Conservation (phyloP, 805 yeast species). For the Wickerhamia fluorescens region DNA sequence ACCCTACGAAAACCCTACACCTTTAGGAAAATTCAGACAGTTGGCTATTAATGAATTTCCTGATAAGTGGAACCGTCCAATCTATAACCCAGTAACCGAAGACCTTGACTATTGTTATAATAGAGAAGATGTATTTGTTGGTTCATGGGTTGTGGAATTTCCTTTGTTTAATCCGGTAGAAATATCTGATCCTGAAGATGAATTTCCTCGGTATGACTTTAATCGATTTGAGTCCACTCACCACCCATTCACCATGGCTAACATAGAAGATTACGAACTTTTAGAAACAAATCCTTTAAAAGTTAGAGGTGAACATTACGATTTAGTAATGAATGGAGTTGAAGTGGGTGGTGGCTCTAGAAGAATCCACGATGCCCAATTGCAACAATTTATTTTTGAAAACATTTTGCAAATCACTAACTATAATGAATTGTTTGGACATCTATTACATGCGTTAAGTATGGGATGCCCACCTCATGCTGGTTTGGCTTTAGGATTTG, state of each 20-base stretch:
- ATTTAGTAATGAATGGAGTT: conserved; percentile 86
- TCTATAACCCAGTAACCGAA: conserved; percentile 7
- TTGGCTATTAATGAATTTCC: conserved; percentile 55
- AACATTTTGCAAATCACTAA: conserved; percentile 53
- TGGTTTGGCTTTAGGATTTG: conserved; percentile 93
- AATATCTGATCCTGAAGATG: conserved; percentile 12
- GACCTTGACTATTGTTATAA: no score
- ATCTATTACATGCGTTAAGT: conserved; percentile 69
- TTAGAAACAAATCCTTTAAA: conserved; percentile 49
- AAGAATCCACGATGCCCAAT: conserved; percentile 79
- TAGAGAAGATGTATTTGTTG: conserved; percentile 42
- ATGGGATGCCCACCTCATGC: conserved; percentile 99
- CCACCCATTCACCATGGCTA: conserved; percentile 96
- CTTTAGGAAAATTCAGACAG: conserved; percentile 82
- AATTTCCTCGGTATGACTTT: conserved; percentile 58
- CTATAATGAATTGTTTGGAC: conserved; percentile 70
- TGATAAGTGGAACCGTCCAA: conserved; percentile 39
- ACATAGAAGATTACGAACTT: conserved; percentile 55
- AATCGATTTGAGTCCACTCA: conserved; percentile 63
- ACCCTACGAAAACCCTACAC: conserved; percentile 91
- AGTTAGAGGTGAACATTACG: conserved; percentile 88
- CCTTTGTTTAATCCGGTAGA: conserved; percentile 84
- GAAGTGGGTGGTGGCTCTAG: conserved; percentile 98
- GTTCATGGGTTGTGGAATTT: conserved; percentile 84
- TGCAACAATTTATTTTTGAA: conserved; percentile 70